Base-by-base conservation (phyloP, 192 early-diverging fungal genomes). In the Coemansia erecta region DNA sequence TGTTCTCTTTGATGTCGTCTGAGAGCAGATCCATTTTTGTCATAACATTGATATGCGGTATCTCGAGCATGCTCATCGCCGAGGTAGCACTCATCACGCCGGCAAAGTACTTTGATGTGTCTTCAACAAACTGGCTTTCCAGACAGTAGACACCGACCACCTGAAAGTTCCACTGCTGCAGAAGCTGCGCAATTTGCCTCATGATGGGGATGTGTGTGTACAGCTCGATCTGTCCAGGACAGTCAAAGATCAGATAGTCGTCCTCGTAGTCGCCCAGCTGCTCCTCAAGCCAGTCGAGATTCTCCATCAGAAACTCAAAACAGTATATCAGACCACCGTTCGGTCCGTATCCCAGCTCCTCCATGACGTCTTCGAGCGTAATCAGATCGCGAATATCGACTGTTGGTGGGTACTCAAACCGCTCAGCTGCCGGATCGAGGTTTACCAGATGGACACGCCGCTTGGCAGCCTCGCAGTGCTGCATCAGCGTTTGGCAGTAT, bases 171-270 rank as follows among this genome's bases (percentile, higher is more conserved):
- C 87, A 71, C 35, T 87, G 79, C 45, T 79, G 78, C 43, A 98
- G 62, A 13, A 73, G 67, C 39, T 85, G 82, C 23, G 92, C 87
- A 33, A 99, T 57, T 4, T 85, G 81, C 57, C 87, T 85, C 90
- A 99, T 99, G 56, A 98, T 92, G 23, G 94, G 90, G 56, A 94
- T 93, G 67, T 98, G 96, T 26, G 97, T 98, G 75, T 99, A 99
- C 14, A 99, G 83, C 77, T 99, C 97, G 62, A 99, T 99, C 72
- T 99, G 94, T 4, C 95, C 88, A 11, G 97, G 97, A 63, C 95
- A 96, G 73, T 99, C 97, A 48, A 99, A 85, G 45, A 99, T 94
- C 43, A 98, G 77, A 63, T 98, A 97, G 66, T 99, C 97, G 66
- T 99, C 94, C 37, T 94, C 93, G 56, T 88, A 96, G 52, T 86